Conservation (phyloP, 2,329 filamentous ascomycete genomes). For the Stromatinia cepivora region DNA sequence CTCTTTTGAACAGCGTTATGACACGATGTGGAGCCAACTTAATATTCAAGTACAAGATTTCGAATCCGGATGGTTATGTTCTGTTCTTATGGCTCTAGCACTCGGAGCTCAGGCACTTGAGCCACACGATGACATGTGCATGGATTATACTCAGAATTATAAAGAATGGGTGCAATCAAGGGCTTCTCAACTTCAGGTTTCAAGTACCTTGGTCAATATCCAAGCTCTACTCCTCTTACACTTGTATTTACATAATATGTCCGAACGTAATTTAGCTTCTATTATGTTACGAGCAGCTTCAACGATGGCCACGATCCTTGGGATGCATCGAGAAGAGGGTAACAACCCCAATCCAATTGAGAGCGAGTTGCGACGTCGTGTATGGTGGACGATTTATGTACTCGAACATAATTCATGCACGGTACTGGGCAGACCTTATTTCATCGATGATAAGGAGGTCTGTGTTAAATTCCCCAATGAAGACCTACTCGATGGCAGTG, state of each 20-base stretch:
- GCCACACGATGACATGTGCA: slow-evolving; percentile 37
- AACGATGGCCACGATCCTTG: slow-evolving; percentile 47
- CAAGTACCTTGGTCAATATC: slow-evolving; percentile 45
- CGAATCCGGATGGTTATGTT: slow-evolving; percentile 46
- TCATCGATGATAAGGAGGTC: slow-evolving; percentile 38
- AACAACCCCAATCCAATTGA: slow-evolving; percentile 43
- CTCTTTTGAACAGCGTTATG: slow-evolving; percentile 45
- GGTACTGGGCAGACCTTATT: slow-evolving; percentile 37
- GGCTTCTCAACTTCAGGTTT: slow-evolving; percentile 43
- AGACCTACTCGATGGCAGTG: slow-evolving; percentile 34
- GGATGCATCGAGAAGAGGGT: slow-evolving; percentile 47
- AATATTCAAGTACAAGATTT: slow-evolving; percentile 38
- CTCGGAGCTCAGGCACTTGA: slow-evolving; percentile 46
- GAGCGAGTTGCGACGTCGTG: slow-evolving; percentile 36
- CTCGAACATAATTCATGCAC: slow-evolving; percentile 40
- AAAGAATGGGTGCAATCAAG: slow-evolving; percentile 40
- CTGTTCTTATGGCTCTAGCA: slow-evolving; percentile 41
- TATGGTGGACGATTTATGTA: slow-evolving; percentile 39
- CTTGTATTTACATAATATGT: slow-evolving; percentile 46
- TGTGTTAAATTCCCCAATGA: slow-evolving; percentile 38
- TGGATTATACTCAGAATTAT: slow-evolving; percentile 42
- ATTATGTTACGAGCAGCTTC: slow-evolving; percentile 45
- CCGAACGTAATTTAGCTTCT: slow-evolving; percentile 46
- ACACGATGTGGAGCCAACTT: slow-evolving; percentile 42
- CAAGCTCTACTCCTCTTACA: slow-evolving; percentile 47